These are phyloP conservation scores for Talaromyces sp. DNA, from an alignment of 2,329 filamentous ascomycete genomes.

Conservation along the genomic window DNA sequence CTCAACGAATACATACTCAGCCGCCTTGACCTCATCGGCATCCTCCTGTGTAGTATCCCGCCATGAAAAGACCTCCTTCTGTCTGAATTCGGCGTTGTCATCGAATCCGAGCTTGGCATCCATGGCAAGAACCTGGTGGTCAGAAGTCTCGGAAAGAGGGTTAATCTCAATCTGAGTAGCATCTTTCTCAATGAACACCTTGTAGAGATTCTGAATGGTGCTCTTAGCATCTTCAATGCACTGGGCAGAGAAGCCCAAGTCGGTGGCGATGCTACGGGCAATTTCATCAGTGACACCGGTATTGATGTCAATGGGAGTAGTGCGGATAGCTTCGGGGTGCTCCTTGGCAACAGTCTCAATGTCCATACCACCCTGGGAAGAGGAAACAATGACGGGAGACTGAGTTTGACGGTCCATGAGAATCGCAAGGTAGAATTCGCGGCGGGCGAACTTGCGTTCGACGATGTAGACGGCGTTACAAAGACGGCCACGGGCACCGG, in stretches of 20 bases:
- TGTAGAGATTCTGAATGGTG: conserved; percentile 98
- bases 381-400: conserved; percentile 91
- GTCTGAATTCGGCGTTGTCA: conserved; percentile 97
- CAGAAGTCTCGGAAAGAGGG: conserved; percentile 93
- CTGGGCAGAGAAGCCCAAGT: conserved; percentile 96
- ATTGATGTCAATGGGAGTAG: conserved; percentile 90
- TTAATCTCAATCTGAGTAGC: conserved; percentile 99
- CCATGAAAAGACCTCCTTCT: conserved; percentile 92
- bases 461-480: conserved; percentile 99
- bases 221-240: conserved; percentile 93
- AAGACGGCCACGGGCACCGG: conserved; percentile 82
- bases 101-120: conserved; percentile 98
- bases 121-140: conserved; percentile 98
- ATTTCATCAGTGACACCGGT: conserved; percentile 93
- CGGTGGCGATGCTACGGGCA: conserved; percentile 77
- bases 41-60: conserved; percentile 95
- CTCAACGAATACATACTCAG: conserved; percentile 55
- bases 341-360: conserved; percentile 99
- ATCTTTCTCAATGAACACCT: conserved; percentile 97
- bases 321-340: conserved; percentile 90
- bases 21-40: conserved; percentile 93
- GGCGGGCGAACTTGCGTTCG: conserved; percentile 98
- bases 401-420: conserved; percentile 95
- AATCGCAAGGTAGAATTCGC: conserved; percentile 98
- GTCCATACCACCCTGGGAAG: conserved; percentile 98